These are phyloP conservation scores for Lachancea mirantina DNA, from an alignment of 805 yeast genomes.

Conservation along the genomic window DNA sequence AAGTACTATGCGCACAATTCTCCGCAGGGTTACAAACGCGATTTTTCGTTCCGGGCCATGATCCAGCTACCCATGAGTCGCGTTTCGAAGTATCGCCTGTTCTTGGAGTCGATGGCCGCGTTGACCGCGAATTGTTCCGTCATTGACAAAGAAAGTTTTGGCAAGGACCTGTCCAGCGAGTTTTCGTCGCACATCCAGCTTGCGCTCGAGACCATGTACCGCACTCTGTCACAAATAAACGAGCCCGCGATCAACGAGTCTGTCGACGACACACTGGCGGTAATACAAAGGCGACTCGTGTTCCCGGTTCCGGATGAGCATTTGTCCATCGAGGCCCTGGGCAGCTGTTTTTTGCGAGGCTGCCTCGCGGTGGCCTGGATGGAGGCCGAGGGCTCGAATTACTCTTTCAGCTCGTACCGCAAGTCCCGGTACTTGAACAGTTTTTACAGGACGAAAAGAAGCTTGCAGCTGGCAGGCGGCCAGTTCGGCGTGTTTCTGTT, in stretches of 20 bases:
- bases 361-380: constrained; percentile 37
- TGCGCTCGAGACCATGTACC: constrained; percentile 15
- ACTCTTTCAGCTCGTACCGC: constrained; percentile 5
- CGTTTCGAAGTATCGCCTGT: constrained; percentile 42
- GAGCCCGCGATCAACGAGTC: constrained; percentile 8
- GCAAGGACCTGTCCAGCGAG: constrained; percentile 7
- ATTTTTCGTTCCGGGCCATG: constrained; percentile 47
- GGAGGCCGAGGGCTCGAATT: constrained; percentile 14
- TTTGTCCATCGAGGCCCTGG: constrained; percentile 10
- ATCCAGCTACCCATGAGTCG: constrained; percentile 48
- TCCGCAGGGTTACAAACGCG: constrained; percentile 21
- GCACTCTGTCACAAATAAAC: constrained; percentile 27
- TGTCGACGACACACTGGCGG: constrained; percentile 11
- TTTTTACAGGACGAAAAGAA: constrained; percentile 1
- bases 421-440: constrained; percentile 4
- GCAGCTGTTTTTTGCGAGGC: constrained; percentile 33
- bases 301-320: constrained; percentile 6
- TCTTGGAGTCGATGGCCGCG: constrained; percentile 38
- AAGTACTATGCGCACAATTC: constrained; percentile 6
- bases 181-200: constrained; percentile 15
- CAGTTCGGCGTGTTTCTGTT: constrained; percentile 37
- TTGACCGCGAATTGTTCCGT: constrained; percentile 7
- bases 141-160: constrained; percentile 5
- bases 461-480: constrained; percentile 10
- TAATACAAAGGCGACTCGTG: constrained; percentile 4